phyloP scores from a whole-genome alignment of 177 flowering plant genomes.

The Vitis hybrid region DNA sequence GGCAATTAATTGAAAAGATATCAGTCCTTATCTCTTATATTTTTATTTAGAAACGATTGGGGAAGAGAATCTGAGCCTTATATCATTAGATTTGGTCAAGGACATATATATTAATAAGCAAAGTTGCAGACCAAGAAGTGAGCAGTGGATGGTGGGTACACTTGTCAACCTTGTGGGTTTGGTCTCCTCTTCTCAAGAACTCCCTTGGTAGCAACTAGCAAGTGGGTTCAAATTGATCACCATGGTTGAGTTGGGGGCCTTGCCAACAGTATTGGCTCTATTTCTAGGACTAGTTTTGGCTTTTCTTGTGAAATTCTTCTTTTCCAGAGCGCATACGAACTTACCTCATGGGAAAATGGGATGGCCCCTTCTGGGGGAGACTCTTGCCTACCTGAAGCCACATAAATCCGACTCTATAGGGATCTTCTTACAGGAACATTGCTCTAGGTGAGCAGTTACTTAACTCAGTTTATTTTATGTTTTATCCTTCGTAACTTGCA shows the following conservation, averaged over 20 bases:
- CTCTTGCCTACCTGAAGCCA: slow-evolving; percentile 62
- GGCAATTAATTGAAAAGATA: too few relatives aligned
- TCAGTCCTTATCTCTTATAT: too few relatives aligned
- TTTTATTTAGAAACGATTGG: too few relatives aligned
- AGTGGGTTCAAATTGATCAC: background rate
- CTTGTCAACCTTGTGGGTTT: too few relatives aligned
- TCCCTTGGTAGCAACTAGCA: background rate
- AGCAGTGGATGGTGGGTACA: too few relatives aligned
- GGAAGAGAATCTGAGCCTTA: too few relatives aligned
- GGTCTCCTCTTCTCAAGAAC: too few relatives aligned
- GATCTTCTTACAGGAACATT: slow-evolving; percentile 52
- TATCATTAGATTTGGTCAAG: too few relatives aligned
- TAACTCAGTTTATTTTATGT: background rate
- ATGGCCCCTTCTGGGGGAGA: slow-evolving; percentile 76
- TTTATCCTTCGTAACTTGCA: background rate
- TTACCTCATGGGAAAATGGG: slow-evolving; percentile 73
- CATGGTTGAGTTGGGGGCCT: background rate
- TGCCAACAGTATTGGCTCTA: slow-evolving; percentile 22
- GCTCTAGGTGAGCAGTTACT: slow-evolving; percentile 46
- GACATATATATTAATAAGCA: too few relatives aligned
- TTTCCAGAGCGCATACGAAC: slow-evolving; percentile 19
- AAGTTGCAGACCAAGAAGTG: too few relatives aligned
- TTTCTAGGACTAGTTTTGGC: slow-evolving; percentile 27
- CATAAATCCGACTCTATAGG: slow-evolving; percentile 65
- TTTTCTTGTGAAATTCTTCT: slow-evolving; percentile 17